Conservation (phyloP, 768 basidiomycete genomes). For the Coprinopsis sp. region DNA sequence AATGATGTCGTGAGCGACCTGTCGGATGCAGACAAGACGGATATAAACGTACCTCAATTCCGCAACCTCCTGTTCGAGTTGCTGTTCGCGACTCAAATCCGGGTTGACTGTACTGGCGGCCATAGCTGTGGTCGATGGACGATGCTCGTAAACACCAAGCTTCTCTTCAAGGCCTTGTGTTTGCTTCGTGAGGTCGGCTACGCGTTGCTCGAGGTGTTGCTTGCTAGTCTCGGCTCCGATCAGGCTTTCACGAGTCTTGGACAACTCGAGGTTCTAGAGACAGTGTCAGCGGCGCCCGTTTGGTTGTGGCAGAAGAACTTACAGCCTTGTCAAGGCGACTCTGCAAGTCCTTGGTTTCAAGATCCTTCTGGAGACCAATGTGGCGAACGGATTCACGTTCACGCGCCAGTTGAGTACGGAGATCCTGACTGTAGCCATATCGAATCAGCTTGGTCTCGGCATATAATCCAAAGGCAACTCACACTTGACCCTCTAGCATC, state of each 20-base stretch:
- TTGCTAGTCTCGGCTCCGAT: constrained; percentile 74
- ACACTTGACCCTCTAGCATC: constrained; percentile 78
- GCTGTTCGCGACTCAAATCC: constrained; percentile 64
- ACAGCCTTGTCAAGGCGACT: constrained; percentile 67
- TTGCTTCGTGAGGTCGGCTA: constrained; percentile 55
- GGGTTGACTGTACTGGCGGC: constrained; percentile 27
- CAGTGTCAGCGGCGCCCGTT: constrained; percentile 12
- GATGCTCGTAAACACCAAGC: constrained; percentile 79
- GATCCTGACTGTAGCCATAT: constrained; percentile 54
- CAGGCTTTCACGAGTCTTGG: constrained; percentile 65
- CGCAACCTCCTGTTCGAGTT: constrained; percentile 79
- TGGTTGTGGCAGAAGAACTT: constrained; percentile 20
- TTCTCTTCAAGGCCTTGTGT: constrained; percentile 80
- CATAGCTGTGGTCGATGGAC: constrained; percentile 35
- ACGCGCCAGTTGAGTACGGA: constrained; percentile 61
- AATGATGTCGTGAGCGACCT: neutral
- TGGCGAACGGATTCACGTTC: constrained; percentile 76
- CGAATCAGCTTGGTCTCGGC: neutral
- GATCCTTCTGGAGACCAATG: constrained; percentile 71
- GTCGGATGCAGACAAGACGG: neutral
- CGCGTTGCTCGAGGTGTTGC: constrained; percentile 70
- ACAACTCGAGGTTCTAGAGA: constrained; percentile 54
- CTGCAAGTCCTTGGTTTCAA: constrained; percentile 74
- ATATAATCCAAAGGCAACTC: constrained; percentile 19
- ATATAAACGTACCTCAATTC: constrained; percentile 60